Conservation (phyloP, 2,329 filamentous ascomycete species). For the Penicillium brevicompactum region DNA sequence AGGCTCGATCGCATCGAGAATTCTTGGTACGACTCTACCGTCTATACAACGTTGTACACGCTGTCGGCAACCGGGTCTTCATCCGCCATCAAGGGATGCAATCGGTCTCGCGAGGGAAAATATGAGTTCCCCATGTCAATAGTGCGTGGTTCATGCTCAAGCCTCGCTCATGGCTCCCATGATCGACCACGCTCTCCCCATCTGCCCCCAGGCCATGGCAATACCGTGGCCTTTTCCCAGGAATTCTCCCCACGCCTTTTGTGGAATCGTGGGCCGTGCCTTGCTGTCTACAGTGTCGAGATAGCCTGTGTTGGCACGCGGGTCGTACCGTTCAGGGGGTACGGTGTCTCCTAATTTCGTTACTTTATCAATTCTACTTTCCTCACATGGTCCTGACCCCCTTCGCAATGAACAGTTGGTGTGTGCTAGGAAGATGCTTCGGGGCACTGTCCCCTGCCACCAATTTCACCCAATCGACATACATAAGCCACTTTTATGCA, state of each 20-base stretch:
- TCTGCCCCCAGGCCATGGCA: not conserved
- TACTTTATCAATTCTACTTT: not conserved
- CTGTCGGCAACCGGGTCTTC: not conserved
- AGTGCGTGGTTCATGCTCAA: slow-evolving; percentile 9
- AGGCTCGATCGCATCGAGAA: not conserved
- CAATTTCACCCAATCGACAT: not conserved
- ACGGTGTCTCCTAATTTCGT: not conserved
- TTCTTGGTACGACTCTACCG: slow-evolving; percentile 9
- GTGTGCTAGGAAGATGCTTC: not conserved
- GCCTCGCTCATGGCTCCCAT: slow-evolving; percentile 5
- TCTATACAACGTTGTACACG: not conserved
- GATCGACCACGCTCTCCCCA: slow-evolving; percentile 1
- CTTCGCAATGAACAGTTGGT: not conserved
- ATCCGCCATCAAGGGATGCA: slow-evolving; percentile 17
- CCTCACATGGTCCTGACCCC: not conserved
- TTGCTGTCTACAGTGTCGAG: slow-evolving; percentile 8
- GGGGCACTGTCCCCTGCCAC: not conserved
- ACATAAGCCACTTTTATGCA: not conserved
- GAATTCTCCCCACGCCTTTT: slow-evolving; percentile 5
- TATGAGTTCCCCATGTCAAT: slow-evolving; percentile 16
- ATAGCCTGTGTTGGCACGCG: slow-evolving; percentile 6
- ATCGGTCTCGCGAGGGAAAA: not conserved
- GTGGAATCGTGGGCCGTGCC: slow-evolving; percentile 1
- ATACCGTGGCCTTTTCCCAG: slow-evolving; percentile 4
- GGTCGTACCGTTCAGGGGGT: not conserved